These are phyloP conservation scores for Berberis vulgaris DNA, from an alignment of 164 flowering plant species.

Conservation along the genomic window DNA sequence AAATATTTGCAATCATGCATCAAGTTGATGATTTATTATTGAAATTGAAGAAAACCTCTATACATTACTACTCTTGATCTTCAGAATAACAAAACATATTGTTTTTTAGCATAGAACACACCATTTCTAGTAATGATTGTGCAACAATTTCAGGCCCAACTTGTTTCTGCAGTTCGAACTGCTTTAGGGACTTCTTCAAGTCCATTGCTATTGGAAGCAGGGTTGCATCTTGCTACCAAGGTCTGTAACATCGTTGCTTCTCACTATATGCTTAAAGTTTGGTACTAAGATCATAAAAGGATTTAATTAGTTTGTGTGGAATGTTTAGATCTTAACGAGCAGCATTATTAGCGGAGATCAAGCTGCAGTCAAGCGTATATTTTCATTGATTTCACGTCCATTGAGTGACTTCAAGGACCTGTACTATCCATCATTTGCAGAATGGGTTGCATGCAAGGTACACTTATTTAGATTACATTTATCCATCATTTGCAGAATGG, in stretches of 20 bases:
- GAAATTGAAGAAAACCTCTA: not conserved
- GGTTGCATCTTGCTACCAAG: slow-evolving; percentile 88
- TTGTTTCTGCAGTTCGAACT: slow-evolving; percentile 90
- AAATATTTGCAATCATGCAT: too few relatives aligned
- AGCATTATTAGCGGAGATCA: slow-evolving; percentile 85
- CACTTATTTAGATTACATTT: not conserved
- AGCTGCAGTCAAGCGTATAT: slow-evolving; percentile 79
- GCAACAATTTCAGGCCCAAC: slow-evolving; percentile 61
- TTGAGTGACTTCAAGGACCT: slow-evolving; percentile 72
- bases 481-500: not conserved
- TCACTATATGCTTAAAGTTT: not conserved
- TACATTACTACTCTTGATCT: slow-evolving; percentile 5
- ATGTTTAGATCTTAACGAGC: slow-evolving; percentile 75
- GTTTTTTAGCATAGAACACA: not conserved
- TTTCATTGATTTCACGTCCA: slow-evolving; percentile 78
- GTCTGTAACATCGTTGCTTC: slow-evolving; percentile 23
- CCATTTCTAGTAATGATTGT: not conserved
- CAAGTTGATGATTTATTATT: not conserved
- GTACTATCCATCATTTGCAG: slow-evolving; percentile 97
- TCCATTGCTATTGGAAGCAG: slow-evolving; percentile 89
- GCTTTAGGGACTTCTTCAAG: slow-evolving; percentile 69
- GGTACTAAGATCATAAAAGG: not conserved
- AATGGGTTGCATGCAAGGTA: slow-evolving; percentile 99
- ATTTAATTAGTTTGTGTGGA: slow-evolving; percentile 7
- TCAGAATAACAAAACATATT: too few relatives aligned